Base-by-base conservation (phyloP, 2,329 filamentous ascomycete species). In the Aspergillus ustus region DNA sequence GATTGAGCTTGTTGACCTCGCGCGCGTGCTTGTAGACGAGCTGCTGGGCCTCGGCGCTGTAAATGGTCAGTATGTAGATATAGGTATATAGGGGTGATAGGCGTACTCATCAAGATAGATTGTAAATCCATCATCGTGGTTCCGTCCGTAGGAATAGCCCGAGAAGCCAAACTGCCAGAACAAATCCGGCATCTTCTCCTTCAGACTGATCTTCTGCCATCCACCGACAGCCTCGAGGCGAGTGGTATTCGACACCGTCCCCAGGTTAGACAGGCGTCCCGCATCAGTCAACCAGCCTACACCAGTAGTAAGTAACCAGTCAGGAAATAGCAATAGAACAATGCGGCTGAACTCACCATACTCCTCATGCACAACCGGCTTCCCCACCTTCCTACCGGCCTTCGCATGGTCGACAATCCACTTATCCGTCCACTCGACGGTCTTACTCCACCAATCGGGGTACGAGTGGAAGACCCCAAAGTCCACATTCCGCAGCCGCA, bases 361-460 rank as follows among this genome's bases (percentile, higher is more conserved):
- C 52, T 64, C 63, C 53, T 64, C 63, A 44, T 64, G 62, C 8
- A 64, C 52, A 1, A 62, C 62, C 4, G 62, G 62, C 59, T 64
- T 64, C 15, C 52, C 50, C 28, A 46, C 55, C 28, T 22, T 20
- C 52, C 45, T 20, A 9, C 29, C 60, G 11, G 20, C 52, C 7
- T 19, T 13, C 4, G 62, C 62, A 48, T 64, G 62, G 28, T 64
- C 62, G 3, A 11, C 20, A 29, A 64, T 58, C 60, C 63, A 64
- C 57, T 64, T 40, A 51, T 64, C 49, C 9, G 63, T 63, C 63
- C 63, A 64, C n/a, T 17, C 8, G 34, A 64, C 63, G 2, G 60
- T 64, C 60, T 64, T 64, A 11, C 25, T 60, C 60, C 62, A 64
- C 62, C 62, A 64, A n/a, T 64, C 62, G 6, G 62, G 62, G 40